These are phyloP conservation scores for Phoenix roebelenii DNA, from an alignment of 176 grass and related monocot species.

Conservation along the genomic window DNA sequence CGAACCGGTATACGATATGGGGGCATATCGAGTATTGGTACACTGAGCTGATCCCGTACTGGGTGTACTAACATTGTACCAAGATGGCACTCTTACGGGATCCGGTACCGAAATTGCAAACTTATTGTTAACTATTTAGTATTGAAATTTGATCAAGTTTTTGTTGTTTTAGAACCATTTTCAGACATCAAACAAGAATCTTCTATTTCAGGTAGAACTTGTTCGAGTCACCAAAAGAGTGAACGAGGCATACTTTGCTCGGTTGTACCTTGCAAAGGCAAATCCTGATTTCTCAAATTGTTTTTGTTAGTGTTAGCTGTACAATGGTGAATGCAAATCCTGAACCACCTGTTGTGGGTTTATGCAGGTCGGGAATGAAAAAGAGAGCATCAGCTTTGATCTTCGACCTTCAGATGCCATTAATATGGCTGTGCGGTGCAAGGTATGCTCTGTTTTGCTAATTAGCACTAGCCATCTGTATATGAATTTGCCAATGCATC, in stretches of 20 bases:
- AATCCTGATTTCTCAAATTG: not conserved
- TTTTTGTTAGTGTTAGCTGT: not conserved
- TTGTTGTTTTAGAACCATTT: not conserved
- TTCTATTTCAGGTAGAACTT: constrained; percentile 55
- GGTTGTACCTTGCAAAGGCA: constrained; percentile 75
- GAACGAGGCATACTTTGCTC: constrained; percentile 85
- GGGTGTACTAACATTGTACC: too few species aligned
- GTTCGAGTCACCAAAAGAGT: constrained; percentile 89
- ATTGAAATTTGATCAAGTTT: too few species aligned
- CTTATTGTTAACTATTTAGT: too few species aligned
- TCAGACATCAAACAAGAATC: not conserved
- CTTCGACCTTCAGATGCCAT: constrained; percentile 89
- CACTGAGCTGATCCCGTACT: too few species aligned
- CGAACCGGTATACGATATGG: too few species aligned
- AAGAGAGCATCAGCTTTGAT: constrained; percentile 62
- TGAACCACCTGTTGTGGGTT: constrained; percentile 11
- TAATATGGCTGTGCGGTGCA: constrained; percentile 93
- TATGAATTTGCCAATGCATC: too few species aligned
- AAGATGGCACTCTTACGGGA: too few species aligned
- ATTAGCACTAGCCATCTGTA: not conserved
- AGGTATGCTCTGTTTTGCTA: constrained; percentile 33
- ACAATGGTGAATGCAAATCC: not conserved
- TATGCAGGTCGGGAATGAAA: constrained; percentile 57
- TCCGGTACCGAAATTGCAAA: too few species aligned
- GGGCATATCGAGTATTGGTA: too few species aligned